Percentiles rank a stretch among this genome's conserved stretches.
These are phyloP conservation scores for Amylocystis lapponica DNA, from an alignment of 768 basidiomycete genomes.

Conservation along the genomic window DNA sequence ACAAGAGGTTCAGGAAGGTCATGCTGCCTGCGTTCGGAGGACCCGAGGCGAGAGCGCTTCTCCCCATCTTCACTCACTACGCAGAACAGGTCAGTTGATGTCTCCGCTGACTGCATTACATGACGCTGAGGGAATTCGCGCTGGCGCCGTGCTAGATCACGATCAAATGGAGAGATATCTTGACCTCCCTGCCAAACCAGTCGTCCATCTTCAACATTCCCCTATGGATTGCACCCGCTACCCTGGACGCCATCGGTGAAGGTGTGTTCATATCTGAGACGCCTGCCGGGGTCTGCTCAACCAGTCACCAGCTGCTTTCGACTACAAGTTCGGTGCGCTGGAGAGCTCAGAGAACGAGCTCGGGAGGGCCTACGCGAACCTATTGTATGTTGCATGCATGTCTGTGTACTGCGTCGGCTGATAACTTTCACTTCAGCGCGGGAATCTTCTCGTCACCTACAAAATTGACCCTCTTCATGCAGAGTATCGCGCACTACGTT, in stretches of 20 bases:
- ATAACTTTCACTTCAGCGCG: conserved; percentile 29
- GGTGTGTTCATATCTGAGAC: conserved; percentile 18
- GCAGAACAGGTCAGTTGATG: conserved; percentile 16
- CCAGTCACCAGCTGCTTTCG: conserved; percentile 24
- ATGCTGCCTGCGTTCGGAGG: conserved; percentile 33
- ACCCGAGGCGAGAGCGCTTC: conserved; percentile 34
- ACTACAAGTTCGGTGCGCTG: conserved; percentile 53
- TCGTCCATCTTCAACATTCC: conserved; percentile 42
- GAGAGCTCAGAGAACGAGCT: conserved; percentile 45
- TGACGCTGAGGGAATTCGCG: neutral
- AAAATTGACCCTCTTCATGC: conserved; percentile 40
- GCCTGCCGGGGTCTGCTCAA: neutral
- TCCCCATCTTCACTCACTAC: conserved; percentile 15
- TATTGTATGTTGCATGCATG: conserved; percentile 24
- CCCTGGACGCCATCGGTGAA: conserved; percentile 34
- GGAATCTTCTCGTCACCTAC: conserved; percentile 45
- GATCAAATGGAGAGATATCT: conserved; percentile 44
- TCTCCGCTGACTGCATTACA: neutral
- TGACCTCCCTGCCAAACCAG: conserved; percentile 37
- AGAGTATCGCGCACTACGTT: conserved; percentile 33
- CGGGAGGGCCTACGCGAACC: conserved; percentile 47
- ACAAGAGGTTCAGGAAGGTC: conserved; percentile 28
- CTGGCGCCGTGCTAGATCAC: conserved; percentile 31
- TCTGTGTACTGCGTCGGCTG: too few relatives aligned
- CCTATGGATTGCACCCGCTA: conserved; percentile 35